Evolutionary conservation across 345 rosid species (phyloP).

Genomic region (Kandelia obovata): DNA sequence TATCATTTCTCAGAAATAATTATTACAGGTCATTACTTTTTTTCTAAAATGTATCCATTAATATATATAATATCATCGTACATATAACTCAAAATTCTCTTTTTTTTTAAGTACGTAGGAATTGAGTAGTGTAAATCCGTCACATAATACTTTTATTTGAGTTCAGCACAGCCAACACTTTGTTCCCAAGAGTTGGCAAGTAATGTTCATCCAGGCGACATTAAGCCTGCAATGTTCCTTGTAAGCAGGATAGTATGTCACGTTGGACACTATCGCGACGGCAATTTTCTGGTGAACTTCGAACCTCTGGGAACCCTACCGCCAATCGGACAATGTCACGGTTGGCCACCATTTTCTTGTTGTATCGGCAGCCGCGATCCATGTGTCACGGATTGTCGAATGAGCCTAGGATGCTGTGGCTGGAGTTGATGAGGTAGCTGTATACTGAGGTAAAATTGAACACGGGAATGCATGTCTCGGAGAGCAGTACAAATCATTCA

Average conservation of each 20-base stretch:
- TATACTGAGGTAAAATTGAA: slow-evolving; percentile 35
- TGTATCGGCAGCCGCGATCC: slow-evolving; percentile 39
- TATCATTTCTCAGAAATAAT: no score
- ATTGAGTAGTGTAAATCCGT: no score
- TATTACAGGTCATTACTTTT: no score
- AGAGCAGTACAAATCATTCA: slow-evolving; percentile 34
- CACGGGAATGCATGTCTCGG: slow-evolving; percentile 36
- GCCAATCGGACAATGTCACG: slow-evolving; percentile 27
- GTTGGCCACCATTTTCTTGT: slow-evolving; percentile 32
- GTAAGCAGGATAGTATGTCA: slow-evolving; percentile 26
- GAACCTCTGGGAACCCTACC: slow-evolving; percentile 38
- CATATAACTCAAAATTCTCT: no score
- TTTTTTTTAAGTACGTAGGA: no score
- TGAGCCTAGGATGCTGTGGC: slow-evolving; percentile 27
- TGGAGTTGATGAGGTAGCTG: slow-evolving; percentile 27
- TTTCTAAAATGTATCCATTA: no score
- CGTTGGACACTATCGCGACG: slow-evolving; percentile 16
- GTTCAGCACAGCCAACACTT: slow-evolving; percentile 14
- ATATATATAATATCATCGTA: no score
- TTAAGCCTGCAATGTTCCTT: slow-evolving; percentile 22
- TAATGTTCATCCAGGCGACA: slow-evolving; percentile 43
- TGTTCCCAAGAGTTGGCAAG: slow-evolving; percentile 29
- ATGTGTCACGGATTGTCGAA: slow-evolving; percentile 21
- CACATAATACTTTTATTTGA: slow-evolving; percentile 23
- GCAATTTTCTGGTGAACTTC: slow-evolving; percentile 24